Percentiles rank a stretch among this genome's conserved stretches.
Evolutionary conservation across 106 monocot species (phyloP).

Genomic region (Dendrobium huoshanense): DNA sequence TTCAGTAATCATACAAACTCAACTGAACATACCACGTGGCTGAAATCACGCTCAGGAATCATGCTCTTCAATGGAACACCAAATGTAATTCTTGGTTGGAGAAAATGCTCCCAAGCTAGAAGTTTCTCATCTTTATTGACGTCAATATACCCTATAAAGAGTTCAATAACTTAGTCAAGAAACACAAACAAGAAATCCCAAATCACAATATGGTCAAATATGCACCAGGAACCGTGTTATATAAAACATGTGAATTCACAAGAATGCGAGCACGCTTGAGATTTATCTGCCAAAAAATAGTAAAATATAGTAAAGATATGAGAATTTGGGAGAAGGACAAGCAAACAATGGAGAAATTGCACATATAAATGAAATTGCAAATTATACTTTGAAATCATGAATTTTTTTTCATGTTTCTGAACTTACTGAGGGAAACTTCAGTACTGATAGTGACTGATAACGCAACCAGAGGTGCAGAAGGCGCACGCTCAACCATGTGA

Average conservation of each 20-base stretch:
- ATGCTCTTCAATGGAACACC: constrained; percentile 47
- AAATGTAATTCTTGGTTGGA: constrained; percentile 45
- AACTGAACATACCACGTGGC: constrained; percentile 38
- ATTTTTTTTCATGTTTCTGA: not conserved
- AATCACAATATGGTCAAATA: constrained; percentile 8
- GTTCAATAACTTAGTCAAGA: constrained; percentile 1
- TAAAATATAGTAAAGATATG: not conserved
- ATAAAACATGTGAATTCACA: constrained; percentile 71
- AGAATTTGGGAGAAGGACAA: not conserved
- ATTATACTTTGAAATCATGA: no score
- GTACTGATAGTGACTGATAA: constrained; percentile 74
- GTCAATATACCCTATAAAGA: constrained; percentile 41
- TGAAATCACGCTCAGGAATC: constrained; percentile 26
- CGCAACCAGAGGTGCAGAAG: constrained; percentile 84
- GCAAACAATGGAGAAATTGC: not conserved
- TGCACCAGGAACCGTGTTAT: constrained; percentile 59
- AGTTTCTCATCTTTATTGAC: constrained; percentile 82
- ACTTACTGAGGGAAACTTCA: constrained; percentile 82
- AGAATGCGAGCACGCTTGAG: constrained; percentile 84
- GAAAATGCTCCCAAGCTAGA: constrained; percentile 61
- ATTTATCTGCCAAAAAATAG: constrained; percentile 55
- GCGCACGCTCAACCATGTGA: constrained; percentile 69
- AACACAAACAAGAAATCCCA: not conserved
- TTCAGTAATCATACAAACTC: not conserved
- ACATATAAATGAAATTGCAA: no score